phyloP scores from a whole-genome alignment of 2,329 filamentous ascomycete genomes.

The Fusarium sacchari region DNA sequence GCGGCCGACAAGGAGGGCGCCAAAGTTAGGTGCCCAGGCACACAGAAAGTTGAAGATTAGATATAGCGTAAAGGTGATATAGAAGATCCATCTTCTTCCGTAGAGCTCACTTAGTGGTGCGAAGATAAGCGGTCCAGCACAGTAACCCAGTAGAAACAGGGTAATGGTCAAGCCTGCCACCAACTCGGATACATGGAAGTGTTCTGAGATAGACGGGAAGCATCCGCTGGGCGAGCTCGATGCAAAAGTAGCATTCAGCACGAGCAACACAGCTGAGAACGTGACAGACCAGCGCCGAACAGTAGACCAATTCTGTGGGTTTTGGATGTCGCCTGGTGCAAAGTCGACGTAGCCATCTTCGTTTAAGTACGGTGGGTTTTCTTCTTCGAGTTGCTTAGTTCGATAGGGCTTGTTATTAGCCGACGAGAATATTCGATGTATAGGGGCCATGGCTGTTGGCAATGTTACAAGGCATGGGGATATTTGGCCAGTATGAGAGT shows the following conservation, averaged over 20 bases:
- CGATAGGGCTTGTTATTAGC: slow-evolving; percentile 24
- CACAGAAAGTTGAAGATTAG: slow-evolving; percentile 81
- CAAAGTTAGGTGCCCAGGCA: slow-evolving; percentile 76
- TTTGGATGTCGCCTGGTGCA: slow-evolving; percentile 2
- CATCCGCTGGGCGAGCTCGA: slow-evolving; percentile 25
- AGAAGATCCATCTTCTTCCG: slow-evolving; percentile 69
- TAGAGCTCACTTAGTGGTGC: slow-evolving; percentile 79
- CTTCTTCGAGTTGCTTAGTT: slow-evolving; percentile 15
- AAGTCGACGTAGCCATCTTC: slow-evolving; percentile 24
- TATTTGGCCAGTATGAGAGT: neutral
- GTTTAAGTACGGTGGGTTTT: slow-evolving; percentile 15
- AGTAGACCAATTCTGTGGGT: slow-evolving; percentile 17
- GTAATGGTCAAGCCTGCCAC: slow-evolving; percentile 28
- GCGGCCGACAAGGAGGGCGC: slow-evolving; percentile 77
- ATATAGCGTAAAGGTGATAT: slow-evolving; percentile 68
- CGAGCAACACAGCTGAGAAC: slow-evolving; percentile 16
- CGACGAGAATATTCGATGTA: slow-evolving; percentile 25
- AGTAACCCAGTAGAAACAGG: slow-evolving; percentile 48
- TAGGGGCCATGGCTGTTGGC: slow-evolving; percentile 11
- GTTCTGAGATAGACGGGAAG: slow-evolving; percentile 15
- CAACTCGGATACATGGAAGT: slow-evolving; percentile 22
- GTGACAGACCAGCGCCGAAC: slow-evolving; percentile 8
- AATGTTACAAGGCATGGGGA: neutral
- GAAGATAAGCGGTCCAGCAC: slow-evolving; percentile 77
- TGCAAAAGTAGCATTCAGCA: slow-evolving; percentile 24